Conservation (phyloP, 202 grass and related monocot species). For the Carex arenaria region DNA sequence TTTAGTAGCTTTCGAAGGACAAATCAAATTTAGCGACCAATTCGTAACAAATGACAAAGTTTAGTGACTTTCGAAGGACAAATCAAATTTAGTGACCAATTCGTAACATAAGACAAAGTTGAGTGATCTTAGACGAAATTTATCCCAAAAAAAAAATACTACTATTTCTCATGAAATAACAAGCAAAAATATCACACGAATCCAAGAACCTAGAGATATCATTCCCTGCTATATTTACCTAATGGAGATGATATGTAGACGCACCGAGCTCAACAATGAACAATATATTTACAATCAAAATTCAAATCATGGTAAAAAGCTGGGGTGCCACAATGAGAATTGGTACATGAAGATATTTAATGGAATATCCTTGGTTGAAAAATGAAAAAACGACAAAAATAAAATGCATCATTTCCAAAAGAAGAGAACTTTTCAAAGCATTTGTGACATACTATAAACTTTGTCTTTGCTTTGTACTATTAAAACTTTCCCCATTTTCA, state of each 20-base stretch:
- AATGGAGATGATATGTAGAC: background rate
- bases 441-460: background rate
- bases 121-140: too few species aligned
- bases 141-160: too few species aligned
- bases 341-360: background rate
- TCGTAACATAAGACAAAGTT: too few species aligned
- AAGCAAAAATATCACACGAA: background rate
- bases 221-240: background rate
- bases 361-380: constrained; percentile 13
- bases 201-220: background rate
- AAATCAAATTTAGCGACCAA: too few species aligned
- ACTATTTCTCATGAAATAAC: background rate
- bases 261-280: background rate
- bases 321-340: background rate
- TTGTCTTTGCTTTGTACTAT: constrained; percentile 7
- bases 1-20: too few species aligned
- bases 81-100: too few species aligned
- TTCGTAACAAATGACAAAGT: too few species aligned
- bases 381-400: background rate
- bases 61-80: too few species aligned
- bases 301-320: background rate
- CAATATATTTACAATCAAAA: background rate
- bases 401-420: constrained; percentile 14
- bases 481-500: background rate
- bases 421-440: constrained; percentile 16